phyloP scores from a whole-genome alignment of 805 yeast genomes.

The Candida namnaoensis region DNA sequence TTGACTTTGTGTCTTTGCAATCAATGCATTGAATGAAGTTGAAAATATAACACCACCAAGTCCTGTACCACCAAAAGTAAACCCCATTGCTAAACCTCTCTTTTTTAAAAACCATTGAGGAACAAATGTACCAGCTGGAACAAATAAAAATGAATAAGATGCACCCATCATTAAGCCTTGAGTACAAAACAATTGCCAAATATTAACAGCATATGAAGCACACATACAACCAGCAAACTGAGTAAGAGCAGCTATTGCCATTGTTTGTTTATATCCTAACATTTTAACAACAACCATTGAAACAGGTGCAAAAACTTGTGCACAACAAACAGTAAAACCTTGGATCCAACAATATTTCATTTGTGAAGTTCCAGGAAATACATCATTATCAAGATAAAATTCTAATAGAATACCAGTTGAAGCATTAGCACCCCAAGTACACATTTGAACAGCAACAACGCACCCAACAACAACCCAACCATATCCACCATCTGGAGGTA shows the following conservation, averaged over 20 bases:
- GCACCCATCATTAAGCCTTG: constrained; percentile 61
- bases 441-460: constrained; percentile 39
- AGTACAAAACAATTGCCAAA: constrained; percentile 61
- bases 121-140: constrained; percentile 49
- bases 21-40: constrained; percentile 32
- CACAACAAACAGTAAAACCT: constrained; percentile 48
- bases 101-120: constrained; percentile 67
- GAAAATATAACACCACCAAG: constrained; percentile 40
- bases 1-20: constrained; percentile 31
- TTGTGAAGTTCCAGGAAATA: constrained; percentile 45
- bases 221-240: constrained; percentile 49
- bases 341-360: constrained; percentile 61
- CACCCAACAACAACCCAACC: constrained; percentile 59
- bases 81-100: constrained; percentile 46
- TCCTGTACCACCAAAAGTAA: constrained; percentile 42
- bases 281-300: constrained; percentile 36
- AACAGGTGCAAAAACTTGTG: constrained; percentile 55
- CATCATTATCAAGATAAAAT: constrained; percentile 39
- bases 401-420: constrained; percentile 53
- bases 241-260: constrained; percentile 37
- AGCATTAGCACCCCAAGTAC: constrained; percentile 69
- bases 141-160: constrained; percentile 39
- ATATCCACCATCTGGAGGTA: constrained; percentile 60
- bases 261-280: constrained; percentile 39
- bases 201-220: constrained; percentile 47